Base-by-base conservation (phyloP, 75 land plant genomes). In the Picea glauca region DNA sequence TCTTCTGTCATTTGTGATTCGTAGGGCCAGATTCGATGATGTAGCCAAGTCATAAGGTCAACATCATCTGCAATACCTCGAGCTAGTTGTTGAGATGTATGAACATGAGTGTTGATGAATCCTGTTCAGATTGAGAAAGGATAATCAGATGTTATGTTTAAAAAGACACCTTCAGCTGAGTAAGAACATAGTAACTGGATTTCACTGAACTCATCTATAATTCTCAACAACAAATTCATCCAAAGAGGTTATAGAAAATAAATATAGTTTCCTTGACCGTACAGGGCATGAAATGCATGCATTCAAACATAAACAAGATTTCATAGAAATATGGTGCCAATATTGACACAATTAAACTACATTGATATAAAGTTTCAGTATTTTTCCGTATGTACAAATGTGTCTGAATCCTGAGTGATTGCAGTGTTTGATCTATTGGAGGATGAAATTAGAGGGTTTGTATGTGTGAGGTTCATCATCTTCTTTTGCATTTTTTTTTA, bases 41-140 rank as follows among this genome's bases (percentile, higher is more conserved):
- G 99, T 61, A 96, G 77, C 99, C 99, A 96, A 11, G 99, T 96
- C 80, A 96, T 85, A 83, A 96, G 79, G 74, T 96, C 98, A 43
- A 96, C 99, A 78, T 96, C 99, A 81, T 96, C 99, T 12, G 99
- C 99, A 58, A 96, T 96, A 40, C 99, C 98, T 79, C 96, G 92
- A 8, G 83, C 99, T 21, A 96, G 91, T 83, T 96, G 99, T 81
- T 96, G 99, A 60, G 99, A 96, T 1, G 98, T 92, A 87, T 96
- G 99, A 30, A 96, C 99, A 79, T 96, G 99, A 57, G 99, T 96
- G 81, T 96, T 96, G 60, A 96, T 81, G 60, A 96, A 85, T 60
- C 98, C 95, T 95, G 77, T 17, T 57, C 5, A 63, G 30, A 68
- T 62, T 64, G 58, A 73, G 11, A 50, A 50, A 50, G 56, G 56